phyloP scores from a whole-genome alignment of 352 stramenopile genomes.

The Pilasporangium apinafurcum region DNA sequence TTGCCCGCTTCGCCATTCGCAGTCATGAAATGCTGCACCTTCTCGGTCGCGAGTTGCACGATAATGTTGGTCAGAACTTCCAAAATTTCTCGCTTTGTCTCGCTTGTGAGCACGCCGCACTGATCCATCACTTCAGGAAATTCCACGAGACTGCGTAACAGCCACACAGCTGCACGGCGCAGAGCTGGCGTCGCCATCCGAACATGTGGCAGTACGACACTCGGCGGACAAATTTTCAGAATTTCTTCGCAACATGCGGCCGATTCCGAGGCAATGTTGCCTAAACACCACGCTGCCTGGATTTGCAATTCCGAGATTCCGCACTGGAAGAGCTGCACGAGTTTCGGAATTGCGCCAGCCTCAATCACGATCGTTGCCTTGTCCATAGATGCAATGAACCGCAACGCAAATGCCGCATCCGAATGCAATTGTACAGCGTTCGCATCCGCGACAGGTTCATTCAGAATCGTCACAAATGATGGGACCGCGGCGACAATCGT shows the following conservation, averaged over 20 bases:
- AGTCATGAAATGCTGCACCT: conserved; percentile 51
- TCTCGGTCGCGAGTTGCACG: conserved; percentile 71
- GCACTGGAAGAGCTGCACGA: conserved; percentile 81
- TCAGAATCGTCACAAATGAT: conserved; percentile 74
- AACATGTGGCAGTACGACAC: conserved; percentile 70
- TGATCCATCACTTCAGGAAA: conserved; percentile 72
- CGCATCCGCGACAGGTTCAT: conserved; percentile 53
- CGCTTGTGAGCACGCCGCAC: conserved; percentile 23
- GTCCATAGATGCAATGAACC: conserved; percentile 88
- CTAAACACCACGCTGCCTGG: conserved; percentile 81
- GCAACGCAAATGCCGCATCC: conserved; percentile 80
- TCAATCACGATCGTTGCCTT: conserved; percentile 71
- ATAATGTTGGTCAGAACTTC: conserved; percentile 72
- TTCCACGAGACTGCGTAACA: conserved; percentile 80
- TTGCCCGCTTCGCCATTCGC: conserved; percentile 39
- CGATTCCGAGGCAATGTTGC: conserved; percentile 80
- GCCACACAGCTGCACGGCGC: conserved; percentile 72
- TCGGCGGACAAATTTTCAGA: conserved; percentile 60
- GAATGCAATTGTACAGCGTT: conserved; percentile 74
- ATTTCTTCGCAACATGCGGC: conserved; percentile 70
- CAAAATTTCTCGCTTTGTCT: conserved; percentile 70
- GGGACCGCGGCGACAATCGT: conserved; percentile 79
- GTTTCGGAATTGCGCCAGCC: conserved; percentile 59
- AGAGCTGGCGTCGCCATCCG: conserved; percentile 76
- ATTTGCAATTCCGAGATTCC: conserved; percentile 86